Evolutionary conservation across 768 basidiomycete genomes (phyloP), one percentile per base, ranked within the genome.

Genomic region (Exidia glandulosa): DNA sequence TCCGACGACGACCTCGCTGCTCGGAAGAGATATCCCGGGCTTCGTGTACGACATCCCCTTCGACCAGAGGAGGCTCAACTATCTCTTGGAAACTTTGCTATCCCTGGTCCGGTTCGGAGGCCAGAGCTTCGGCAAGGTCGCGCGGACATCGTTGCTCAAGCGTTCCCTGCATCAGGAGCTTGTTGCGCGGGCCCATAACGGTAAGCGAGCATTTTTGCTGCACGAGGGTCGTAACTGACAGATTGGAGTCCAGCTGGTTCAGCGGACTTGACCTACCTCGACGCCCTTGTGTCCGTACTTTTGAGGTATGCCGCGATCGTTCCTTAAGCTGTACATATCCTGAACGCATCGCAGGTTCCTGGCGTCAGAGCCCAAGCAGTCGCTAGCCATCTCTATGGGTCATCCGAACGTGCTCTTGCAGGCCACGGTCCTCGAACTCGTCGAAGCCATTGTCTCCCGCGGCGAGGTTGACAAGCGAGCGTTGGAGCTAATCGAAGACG

Each of bases 101-200:
- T 84, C 85, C 0, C 77, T 96, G 12, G 81, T 89, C 58, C 82
- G 85, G 34, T 94, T 94, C 67, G 94, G 94, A 1, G 94, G 94
- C 2, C 89, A 91, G 70, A 91, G 90, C 0, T 88, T 96, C 67
- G 78, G 83, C 52, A 88, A 88, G 65, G 80, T 86, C 2, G 85
- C 89, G 0, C 80, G 86, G 58, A 77, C 77, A 13, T 83, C 84
- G 1, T 73, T 75, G 12, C 74, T 93, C 58, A 82, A 79, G 62
- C 81, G 85, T 32, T 85, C 90, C 3, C 75, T 82, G 37, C 82
- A 91, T 67, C 61, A 76, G 5, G 83, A 78, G 2, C 72, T 97
- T 9, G 66, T 83, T 9, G 76, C 82, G 60, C 78, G 88, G 63
- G 77, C 87, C 14, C 79, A 84, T 63, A 64, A 72, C 10, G 78